phyloP scores from a whole-genome alignment of 495 filamentous ascomycete species.

The Hyaloscypha hepaticicola region DNA sequence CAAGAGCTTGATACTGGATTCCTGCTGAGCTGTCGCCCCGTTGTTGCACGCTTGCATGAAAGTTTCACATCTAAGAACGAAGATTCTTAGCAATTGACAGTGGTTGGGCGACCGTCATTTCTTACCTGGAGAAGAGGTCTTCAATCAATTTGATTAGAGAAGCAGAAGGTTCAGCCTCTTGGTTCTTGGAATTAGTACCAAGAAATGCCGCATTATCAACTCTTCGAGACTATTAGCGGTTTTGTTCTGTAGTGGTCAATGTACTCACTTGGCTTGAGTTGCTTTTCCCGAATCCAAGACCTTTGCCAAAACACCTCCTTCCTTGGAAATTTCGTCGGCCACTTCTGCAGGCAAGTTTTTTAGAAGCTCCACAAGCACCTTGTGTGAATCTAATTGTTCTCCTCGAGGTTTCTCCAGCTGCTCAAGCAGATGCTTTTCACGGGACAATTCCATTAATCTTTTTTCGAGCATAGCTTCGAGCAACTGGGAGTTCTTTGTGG shows the following conservation, averaged over 20 bases:
- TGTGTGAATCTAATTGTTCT: constrained; percentile 24
- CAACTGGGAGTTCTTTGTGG: neutral
- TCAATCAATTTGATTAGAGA: constrained; percentile 21
- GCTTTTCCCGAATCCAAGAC: constrained; percentile 6
- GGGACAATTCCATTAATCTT: constrained; percentile 11
- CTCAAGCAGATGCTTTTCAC: constrained; percentile 27
- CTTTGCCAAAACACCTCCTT: constrained; percentile 17
- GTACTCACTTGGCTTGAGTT: constrained; percentile 24
- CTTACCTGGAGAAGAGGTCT: constrained; percentile 23
- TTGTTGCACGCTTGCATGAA: constrained; percentile 1
- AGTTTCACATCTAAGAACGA: constrained; percentile 11
- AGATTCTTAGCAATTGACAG: neutral
- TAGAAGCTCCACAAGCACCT: constrained; percentile 35
- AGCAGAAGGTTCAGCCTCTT: constrained; percentile 11
- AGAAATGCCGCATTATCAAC: constrained; percentile 13
- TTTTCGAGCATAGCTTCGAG: constrained; percentile 18
- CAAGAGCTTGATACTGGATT: constrained; percentile 10
- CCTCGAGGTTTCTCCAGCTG: constrained; percentile 29
- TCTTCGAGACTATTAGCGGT: constrained; percentile 10
- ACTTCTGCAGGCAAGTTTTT: constrained; percentile 11
- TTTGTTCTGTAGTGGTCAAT: neutral
- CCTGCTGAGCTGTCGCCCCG: neutral
- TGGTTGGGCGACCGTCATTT: neutral
- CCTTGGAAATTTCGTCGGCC: constrained; percentile 14
- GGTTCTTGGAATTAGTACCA: constrained; percentile 8